Conservation (phyloP, 164 flowering plant species). For the Macadamia integrifolia region DNA sequence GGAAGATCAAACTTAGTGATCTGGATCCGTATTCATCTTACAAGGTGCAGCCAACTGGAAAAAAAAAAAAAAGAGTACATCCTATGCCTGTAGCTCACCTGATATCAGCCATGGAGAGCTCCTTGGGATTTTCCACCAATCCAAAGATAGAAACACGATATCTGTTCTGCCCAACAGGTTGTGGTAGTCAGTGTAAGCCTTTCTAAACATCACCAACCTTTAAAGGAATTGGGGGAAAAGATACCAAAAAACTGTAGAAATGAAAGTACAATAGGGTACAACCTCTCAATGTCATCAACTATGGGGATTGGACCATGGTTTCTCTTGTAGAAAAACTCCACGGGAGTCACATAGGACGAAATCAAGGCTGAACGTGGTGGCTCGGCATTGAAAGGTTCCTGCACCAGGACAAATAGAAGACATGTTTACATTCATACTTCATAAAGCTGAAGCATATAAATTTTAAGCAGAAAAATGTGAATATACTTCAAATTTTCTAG, state of each 20-base stretch:
- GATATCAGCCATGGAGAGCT: slow-evolving; percentile 73
- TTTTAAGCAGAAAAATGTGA: no score
- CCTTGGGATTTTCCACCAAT: slow-evolving; percentile 46
- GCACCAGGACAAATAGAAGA: slow-evolving; percentile 15
- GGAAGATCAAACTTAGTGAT: neutral
- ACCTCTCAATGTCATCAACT: slow-evolving; percentile 88
- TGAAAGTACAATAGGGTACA: slow-evolving; percentile 1
- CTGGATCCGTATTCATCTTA: neutral
- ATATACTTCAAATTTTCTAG: no score
- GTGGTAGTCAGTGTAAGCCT: slow-evolving; percentile 13
- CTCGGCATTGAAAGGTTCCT: slow-evolving; percentile 98
- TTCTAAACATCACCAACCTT: neutral
- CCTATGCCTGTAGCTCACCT: slow-evolving; percentile 37
- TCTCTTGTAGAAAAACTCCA: slow-evolving; percentile 92
- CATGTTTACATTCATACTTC: neutral
- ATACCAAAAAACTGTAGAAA: neutral
- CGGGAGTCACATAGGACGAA: slow-evolving; percentile 84
- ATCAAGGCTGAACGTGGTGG: slow-evolving; percentile 74
- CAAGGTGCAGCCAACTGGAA: neutral
- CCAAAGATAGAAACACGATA: slow-evolving; percentile 62
- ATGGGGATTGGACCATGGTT: slow-evolving; percentile 97
- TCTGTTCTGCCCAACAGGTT: slow-evolving; percentile 33
- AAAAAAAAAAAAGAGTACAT: no score
- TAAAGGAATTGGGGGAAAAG: neutral
- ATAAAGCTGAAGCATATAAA: neutral